Conservation (phyloP, 1,284 basidiomycete species). For the Sanghuangporus baumii region DNA sequence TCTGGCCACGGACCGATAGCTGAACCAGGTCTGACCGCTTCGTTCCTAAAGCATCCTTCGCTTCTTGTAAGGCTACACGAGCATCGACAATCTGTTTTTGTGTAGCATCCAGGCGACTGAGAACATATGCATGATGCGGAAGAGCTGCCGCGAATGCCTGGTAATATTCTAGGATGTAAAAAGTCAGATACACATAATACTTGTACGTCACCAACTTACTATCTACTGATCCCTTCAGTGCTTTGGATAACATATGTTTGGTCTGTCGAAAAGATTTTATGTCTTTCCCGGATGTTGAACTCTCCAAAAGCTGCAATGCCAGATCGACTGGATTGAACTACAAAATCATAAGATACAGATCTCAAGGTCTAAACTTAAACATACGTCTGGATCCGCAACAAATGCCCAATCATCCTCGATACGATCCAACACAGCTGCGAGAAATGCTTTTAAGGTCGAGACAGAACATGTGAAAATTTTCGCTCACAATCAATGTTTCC, state of each 20-base stretch:
- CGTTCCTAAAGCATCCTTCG: constrained; percentile 72
- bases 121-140: constrained; percentile 77
- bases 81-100: constrained; percentile 71
- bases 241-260: constrained; percentile 69
- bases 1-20: constrained; percentile 78
- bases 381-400: constrained; percentile 78
- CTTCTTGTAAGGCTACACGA: constrained; percentile 69
- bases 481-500: constrained; percentile 74
- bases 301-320: constrained; percentile 80
- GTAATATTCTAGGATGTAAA: constrained; percentile 61
- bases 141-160: constrained; percentile 88
- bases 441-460: not conserved
- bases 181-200: constrained; percentile 3
- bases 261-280: constrained; percentile 71
- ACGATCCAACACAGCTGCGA: constrained; percentile 71
- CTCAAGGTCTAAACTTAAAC: constrained; percentile 24
- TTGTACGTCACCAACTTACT: constrained; percentile 41
- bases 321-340: constrained; percentile 92
- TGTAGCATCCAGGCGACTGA: constrained; percentile 64
- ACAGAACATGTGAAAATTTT: not conserved
- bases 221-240: constrained; percentile 80
- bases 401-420: constrained; percentile 90
- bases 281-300: constrained; percentile 62
- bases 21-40: constrained; percentile 84
- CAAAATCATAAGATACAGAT: constrained; percentile 10